Evolutionary conservation across 169 alveolate species (phyloP).

Genomic region (Babesia sp.): DNA sequence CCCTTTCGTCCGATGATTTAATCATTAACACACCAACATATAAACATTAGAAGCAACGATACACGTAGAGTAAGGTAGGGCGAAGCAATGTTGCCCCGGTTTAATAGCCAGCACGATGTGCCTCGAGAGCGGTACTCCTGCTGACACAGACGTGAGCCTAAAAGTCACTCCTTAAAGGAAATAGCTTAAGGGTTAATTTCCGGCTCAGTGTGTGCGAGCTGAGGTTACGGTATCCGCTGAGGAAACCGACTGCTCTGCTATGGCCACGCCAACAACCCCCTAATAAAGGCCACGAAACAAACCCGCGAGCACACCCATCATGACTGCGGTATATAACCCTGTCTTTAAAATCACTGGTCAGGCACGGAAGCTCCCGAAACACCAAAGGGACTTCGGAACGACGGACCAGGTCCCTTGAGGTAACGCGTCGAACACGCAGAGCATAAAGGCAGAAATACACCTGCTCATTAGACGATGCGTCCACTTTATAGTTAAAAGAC

Average conservation of each 20-base stretch:
- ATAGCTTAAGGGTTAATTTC: background rate
- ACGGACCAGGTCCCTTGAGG: background rate
- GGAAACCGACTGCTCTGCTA: background rate
- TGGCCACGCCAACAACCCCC: background rate
- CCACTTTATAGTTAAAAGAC: background rate
- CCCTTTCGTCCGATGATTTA: no score
- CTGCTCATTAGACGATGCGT: background rate
- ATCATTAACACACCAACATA: no score
- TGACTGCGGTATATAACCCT: background rate
- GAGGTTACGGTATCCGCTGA: background rate
- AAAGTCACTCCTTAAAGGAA: background rate
- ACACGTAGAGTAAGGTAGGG: no score
- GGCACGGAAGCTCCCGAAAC: background rate
- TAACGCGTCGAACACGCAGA: background rate
- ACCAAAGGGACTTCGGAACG: background rate
- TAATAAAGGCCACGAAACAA: background rate
- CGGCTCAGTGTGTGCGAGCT: background rate
- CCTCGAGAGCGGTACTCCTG: no score
- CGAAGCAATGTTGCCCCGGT: no score
- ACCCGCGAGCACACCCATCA: background rate
- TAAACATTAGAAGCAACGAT: no score
- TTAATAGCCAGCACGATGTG: no score
- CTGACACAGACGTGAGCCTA: background rate
- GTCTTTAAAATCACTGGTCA: background rate
- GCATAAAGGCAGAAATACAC: background rate